Evolutionary conservation across 192 early-diverging fungal species (phyloP).

Genomic region (Pilobolus umbonatus): DNA sequence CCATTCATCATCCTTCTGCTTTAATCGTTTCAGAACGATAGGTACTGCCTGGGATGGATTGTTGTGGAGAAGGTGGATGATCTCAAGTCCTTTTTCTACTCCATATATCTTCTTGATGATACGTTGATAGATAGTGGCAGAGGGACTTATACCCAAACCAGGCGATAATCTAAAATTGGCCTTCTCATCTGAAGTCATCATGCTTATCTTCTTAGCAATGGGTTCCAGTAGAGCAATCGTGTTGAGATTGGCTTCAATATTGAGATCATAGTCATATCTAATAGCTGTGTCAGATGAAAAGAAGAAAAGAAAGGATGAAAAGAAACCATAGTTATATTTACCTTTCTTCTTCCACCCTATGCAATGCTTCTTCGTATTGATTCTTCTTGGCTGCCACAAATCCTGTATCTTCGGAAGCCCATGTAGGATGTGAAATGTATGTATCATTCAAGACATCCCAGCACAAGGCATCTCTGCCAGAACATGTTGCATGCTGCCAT

Average conservation of each 20-base stretch:
- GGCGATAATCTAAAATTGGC: slow-evolving; percentile 63
- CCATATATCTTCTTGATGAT: slow-evolving; percentile 94
- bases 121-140: slow-evolving; percentile 80
- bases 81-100: slow-evolving; percentile 72
- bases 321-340: neutral
- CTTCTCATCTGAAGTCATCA: slow-evolving; percentile 75
- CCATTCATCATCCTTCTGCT: slow-evolving; percentile 99
- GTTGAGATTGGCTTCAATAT: slow-evolving; percentile 89
- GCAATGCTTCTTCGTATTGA: slow-evolving; percentile 83
- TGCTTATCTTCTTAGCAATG: slow-evolving; percentile 71
- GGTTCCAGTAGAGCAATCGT: slow-evolving; percentile 84
- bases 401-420: slow-evolving; percentile 83
- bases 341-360: slow-evolving; percentile 92
- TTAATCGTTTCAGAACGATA: slow-evolving; percentile 86
- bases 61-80: slow-evolving; percentile 86
- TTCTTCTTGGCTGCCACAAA: slow-evolving; percentile 91
- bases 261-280: slow-evolving; percentile 86
- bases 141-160: slow-evolving; percentile 73
- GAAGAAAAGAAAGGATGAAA: neutral
- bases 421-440: slow-evolving; percentile 93
- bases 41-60: slow-evolving; percentile 89
- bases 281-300: neutral
- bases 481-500: slow-evolving; percentile 57
- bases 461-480: slow-evolving; percentile 86
- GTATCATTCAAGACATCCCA: slow-evolving; percentile 93